Percentiles rank a stretch among this genome's conserved stretches.
These are phyloP conservation scores for Auriculariales sp. DNA, from an alignment of 768 basidiomycete species.

Conservation along the genomic window DNA sequence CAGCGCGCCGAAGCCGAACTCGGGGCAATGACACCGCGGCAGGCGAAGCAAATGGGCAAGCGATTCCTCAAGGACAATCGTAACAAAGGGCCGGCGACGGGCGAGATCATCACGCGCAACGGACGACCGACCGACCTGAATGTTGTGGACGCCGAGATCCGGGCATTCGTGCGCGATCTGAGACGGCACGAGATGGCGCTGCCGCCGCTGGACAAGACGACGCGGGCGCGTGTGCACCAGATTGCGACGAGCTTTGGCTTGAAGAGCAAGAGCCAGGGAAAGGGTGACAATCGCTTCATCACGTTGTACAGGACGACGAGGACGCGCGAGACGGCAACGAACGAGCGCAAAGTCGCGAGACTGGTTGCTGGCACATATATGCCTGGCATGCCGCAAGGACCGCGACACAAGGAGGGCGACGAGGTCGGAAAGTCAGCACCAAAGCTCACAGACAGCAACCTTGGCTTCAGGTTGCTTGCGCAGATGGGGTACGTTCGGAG, in stretches of 20 bases:
- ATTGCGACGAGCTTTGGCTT: constrained; percentile 66
- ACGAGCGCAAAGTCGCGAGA: constrained; percentile 45
- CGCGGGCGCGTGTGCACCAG: constrained; percentile 62
- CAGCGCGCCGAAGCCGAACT: constrained; percentile 40
- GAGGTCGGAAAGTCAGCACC: constrained; percentile 80
- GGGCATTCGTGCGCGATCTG: constrained; percentile 47
- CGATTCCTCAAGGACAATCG: constrained; percentile 20
- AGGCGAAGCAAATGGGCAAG: constrained; percentile 56
- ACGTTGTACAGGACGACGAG: constrained; percentile 54
- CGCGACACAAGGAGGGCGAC: constrained; percentile 66
- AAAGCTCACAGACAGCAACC: constrained; percentile 62
- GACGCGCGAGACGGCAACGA: constrained; percentile 32
- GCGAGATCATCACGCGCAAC: not conserved
- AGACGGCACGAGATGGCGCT: constrained; percentile 43
- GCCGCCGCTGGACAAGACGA: constrained; percentile 64
- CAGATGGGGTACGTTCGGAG: constrained; percentile 54
- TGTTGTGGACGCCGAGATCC: constrained; percentile 56
- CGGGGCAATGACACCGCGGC: constrained; percentile 40
- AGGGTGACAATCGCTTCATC: constrained; percentile 57
- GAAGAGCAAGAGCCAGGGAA: constrained; percentile 59
- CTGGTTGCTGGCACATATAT: constrained; percentile 14
- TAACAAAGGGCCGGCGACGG: constrained; percentile 24
- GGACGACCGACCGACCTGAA: constrained; percentile 42
- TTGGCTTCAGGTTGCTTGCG: constrained; percentile 79
- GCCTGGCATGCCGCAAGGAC: constrained; percentile 14